Evolutionary conservation across 768 basidiomycete genomes (phyloP).

Genomic region (Termitomyces sp.): DNA sequence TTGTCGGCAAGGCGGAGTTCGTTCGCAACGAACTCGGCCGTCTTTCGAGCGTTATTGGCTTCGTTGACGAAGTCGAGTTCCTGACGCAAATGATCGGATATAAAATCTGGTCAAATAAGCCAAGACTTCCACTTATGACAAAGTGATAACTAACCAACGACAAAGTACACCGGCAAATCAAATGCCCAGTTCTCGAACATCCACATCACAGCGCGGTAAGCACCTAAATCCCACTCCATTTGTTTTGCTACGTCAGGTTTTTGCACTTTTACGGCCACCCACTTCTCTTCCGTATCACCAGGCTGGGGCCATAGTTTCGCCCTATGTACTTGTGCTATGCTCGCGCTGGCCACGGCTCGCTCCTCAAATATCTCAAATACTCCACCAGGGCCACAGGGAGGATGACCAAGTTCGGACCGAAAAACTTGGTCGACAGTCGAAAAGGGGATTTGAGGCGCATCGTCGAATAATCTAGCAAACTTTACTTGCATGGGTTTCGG

Average conservation of each 20-base stretch:
- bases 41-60: conserved; percentile 68
- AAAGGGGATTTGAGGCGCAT: conserved; percentile 82
- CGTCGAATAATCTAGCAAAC: conserved; percentile 81
- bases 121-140: background rate
- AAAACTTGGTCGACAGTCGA: conserved; percentile 64
- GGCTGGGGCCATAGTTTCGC: conserved; percentile 48
- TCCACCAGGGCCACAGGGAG: conserved; percentile 60
- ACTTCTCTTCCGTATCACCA: conserved; percentile 39
- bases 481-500: conserved; percentile 80
- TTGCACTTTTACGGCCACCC: conserved; percentile 93
- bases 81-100: conserved; percentile 74
- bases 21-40: conserved; percentile 57
- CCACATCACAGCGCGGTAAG: conserved; percentile 72
- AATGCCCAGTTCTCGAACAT: conserved; percentile 76
- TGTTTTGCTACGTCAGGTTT: conserved; percentile 86
- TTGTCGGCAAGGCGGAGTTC: conserved; percentile 66
- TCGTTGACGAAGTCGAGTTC: conserved; percentile 83
- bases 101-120: conserved; percentile 45
- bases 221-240: conserved; percentile 78
- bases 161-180: conserved; percentile 79
- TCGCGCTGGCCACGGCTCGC: conserved; percentile 77
- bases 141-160: conserved; percentile 48
- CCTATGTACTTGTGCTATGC: conserved; percentile 88
- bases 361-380: conserved; percentile 78
- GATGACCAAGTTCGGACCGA: conserved; percentile 57